Base-by-base conservation (phyloP, 2,329 filamentous ascomycete genomes). In the Pyrenochaeta sp. region DNA sequence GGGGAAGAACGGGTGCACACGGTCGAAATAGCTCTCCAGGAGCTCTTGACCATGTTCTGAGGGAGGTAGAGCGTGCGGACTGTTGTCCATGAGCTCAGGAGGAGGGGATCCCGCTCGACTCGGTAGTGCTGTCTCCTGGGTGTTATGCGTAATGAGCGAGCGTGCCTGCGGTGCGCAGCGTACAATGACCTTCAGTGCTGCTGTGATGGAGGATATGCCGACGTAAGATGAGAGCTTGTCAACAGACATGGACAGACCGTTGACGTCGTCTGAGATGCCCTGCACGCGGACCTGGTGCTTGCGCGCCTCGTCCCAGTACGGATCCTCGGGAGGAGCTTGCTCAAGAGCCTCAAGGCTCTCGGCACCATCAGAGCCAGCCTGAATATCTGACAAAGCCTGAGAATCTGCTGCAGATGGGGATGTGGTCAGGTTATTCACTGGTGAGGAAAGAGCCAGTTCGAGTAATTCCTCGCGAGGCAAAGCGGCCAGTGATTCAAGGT, bases 21-120 rank as follows among this genome's bases (percentile, higher is more conserved):
- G 85, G 64, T 89, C 88, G 73, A 92, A 92, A 73, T 91, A 92
- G n/a, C 88, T 88, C 65, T 92, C 88, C 40, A 92, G 86, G 9
- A 91, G 80, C 5, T 86, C 86, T 72, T 90, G 86, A 15, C 88
- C 89, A 66, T 90, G 88, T 72, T 85, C 86, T 15, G 85, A 84
- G 81, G 80, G 55, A 59, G 87, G 85, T 37, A 85, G 76, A 27
- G 87, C 81, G 46, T 80, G 57, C 52, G 75, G 67, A 59, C 71
- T 62, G 52, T 67, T 71, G 45, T 74, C 72, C 24, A 54, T 54
- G 24, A 75, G 62, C 40, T 77, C 76, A 1, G 76, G 75, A 27
- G 76, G 73, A 19, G 75, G 75, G 25, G 75, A 76, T 22, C 71
- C 66, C 40, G 74, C 73, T 51, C 77, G 72, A 49, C 76, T 79